A percentile compares a stretch with the other conserved stretches of the same genome.
Conservation (phyloP, 371 early-diverging fungal genomes). For the Batkoa obscura region DNA sequence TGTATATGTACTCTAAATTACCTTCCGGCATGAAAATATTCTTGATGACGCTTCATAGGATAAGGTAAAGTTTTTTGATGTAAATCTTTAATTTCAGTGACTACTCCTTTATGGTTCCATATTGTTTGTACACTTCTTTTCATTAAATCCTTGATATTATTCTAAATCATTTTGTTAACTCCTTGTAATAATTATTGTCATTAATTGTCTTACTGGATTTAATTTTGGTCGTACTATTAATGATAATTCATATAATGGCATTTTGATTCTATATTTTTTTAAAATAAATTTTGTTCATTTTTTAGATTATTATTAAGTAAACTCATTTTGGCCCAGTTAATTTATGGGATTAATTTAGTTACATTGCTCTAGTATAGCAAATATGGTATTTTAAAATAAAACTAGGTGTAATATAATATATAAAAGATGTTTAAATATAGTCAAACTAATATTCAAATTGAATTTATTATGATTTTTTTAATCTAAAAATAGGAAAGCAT, state of each 20-base stretch:
- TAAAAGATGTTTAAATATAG: too few species aligned
- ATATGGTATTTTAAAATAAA: too few species aligned
- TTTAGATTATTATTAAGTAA: too few species aligned
- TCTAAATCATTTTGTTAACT: background rate
- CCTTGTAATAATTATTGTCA: background rate
- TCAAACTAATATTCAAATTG: too few species aligned
- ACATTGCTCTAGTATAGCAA: too few species aligned
- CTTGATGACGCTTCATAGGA: conserved; percentile 5
- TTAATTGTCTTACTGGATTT: background rate
- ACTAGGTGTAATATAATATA: too few species aligned
- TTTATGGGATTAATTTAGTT: too few species aligned
- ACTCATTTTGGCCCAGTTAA: too few species aligned
- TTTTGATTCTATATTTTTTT: too few species aligned
- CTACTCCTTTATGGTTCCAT: conserved; percentile 2
- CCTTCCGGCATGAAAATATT: background rate
- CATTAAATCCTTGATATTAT: conserved; percentile 1
- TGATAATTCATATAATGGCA: conserved; percentile 5
- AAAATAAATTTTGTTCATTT: too few species aligned
- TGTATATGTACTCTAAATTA: background rate
- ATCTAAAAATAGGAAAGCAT: too few species aligned
- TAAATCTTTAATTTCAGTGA: background rate
- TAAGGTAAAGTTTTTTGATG: background rate
- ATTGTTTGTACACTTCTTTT: background rate
- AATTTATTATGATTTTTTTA: too few species aligned
- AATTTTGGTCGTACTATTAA: background rate